Percentiles rank a stretch among this genome's conserved stretches.
phyloP scores from a whole-genome alignment of 2,329 filamentous ascomycete genomes.

The Xylariaceae sp. region DNA sequence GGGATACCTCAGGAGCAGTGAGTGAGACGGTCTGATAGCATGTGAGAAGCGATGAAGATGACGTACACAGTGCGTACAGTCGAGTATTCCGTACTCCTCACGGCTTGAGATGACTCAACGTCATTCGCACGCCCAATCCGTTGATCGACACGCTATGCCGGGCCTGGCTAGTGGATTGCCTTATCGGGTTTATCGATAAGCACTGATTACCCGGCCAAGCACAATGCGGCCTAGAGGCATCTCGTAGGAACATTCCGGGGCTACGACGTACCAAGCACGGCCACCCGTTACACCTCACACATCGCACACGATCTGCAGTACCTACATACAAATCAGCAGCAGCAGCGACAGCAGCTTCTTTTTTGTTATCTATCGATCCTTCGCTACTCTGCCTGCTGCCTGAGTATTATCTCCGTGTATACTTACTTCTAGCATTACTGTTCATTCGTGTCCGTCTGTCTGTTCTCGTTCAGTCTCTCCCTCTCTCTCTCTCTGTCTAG shows the following conservation, averaged over 20 bases:
- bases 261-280: background rate
- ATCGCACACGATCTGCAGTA: background rate
- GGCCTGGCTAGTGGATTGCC: background rate
- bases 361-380: constrained; percentile 1
- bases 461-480: background rate
- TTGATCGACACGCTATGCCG: background rate
- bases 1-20: background rate
- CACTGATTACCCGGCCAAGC: background rate
- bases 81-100: background rate
- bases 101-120: background rate
- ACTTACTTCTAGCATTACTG: background rate
- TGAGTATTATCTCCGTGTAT: background rate
- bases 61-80: background rate
- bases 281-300: background rate
- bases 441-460: background rate
- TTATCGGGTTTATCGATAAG: constrained; percentile 16
- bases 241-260: too few species aligned
- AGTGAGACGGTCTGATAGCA: background rate
- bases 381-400: background rate
- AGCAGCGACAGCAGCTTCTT: background rate
- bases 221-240: background rate
- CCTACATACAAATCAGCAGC: too few species aligned
- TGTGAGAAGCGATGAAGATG: background rate
- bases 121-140: constrained; percentile 10
- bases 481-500: background rate